phyloP scores from a whole-genome alignment of 225 moss, liverwort and hornwort genomes.

The Bryum argenteum region DNA sequence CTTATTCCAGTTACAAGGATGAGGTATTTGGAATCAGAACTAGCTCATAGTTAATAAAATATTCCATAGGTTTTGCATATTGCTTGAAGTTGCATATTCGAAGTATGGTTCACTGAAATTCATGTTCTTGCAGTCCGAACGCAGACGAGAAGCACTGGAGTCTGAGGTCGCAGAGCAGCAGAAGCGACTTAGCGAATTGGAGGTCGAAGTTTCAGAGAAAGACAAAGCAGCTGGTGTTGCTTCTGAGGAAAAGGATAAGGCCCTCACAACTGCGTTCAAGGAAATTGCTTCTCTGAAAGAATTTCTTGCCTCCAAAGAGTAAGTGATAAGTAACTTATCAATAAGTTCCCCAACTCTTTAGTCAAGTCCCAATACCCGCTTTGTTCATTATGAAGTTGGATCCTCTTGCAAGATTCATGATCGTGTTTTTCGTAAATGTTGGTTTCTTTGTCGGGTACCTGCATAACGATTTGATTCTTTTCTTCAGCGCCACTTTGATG shows the following conservation, averaged over 20 bases:
- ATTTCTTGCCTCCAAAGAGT: conserved; percentile 57
- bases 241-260: conserved; percentile 63
- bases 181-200: conserved; percentile 60
- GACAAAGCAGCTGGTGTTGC: conserved; percentile 58
- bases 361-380: neutral
- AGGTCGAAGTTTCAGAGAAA: conserved; percentile 63
- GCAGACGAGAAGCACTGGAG: conserved; percentile 74
- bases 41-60: conserved; percentile 4
- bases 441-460: neutral
- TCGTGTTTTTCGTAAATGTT: neutral
- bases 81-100: conserved; percentile 4
- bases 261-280: conserved; percentile 54
- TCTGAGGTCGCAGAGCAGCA: conserved; percentile 64
- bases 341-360: neutral
- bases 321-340: conserved; percentile 16
- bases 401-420: neutral
- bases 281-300: conserved; percentile 67
- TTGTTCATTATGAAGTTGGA: neutral
- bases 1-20: conserved; percentile 72
- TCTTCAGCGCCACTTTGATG: conserved; percentile 55
- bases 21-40: conserved; percentile 51
- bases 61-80: neutral
- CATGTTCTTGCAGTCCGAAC: conserved; percentile 65
- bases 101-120: conserved; percentile 15
- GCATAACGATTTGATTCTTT: neutral